Base-by-base conservation (phyloP, 1,284 basidiomycete genomes). In the Puccinia novopanici region DNA sequence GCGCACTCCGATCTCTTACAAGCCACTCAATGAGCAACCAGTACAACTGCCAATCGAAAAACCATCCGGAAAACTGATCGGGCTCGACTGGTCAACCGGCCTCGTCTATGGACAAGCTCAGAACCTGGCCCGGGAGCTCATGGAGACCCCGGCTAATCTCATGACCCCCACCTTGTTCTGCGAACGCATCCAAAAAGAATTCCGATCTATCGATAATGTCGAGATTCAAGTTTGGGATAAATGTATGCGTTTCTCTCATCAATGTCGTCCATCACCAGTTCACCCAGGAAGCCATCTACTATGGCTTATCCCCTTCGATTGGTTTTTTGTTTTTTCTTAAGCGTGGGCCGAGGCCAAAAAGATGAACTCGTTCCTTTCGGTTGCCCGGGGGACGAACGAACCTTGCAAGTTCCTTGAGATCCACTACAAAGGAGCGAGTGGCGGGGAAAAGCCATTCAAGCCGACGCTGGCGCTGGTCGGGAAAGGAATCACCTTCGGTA, bases 331-430 rank as follows among this genome's bases (percentile, higher is more conserved):
- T 34, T 34, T 34, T 34, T 34, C 24, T 45, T 34, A 40, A 80
- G 78, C 68, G 45, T 80, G 78, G 78, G 78, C 78, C 19, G 70
- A 80, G 57, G 57, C 55, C 30, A 80, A 74, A 34, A 70, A 70
- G 3, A 80, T 80, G 78, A 61, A 90, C 83, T 90, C 91, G 1
- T 95, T 95, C 89, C 89, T 96, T 37, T 94, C 93, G 0, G 94
- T 96, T 6, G 91, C 92, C 10, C 90, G 91, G 81, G 94, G 94
- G 42, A 91, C 92, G 9, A 88, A 90, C 19, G 92, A 95, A 85
- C 93, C 94, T 6, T 90, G 92, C 75, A 94, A 93, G 85, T 90
- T 95, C 86, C 88, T 96, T 77, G 93, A 95, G 87, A 91, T 96
- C 82, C 91, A 92, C 86, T 95, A 95, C 88, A 91, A 91, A 57